phyloP scores from a whole-genome alignment of 2,329 filamentous ascomycete genomes.

The Mycosphaerella sp. region DNA sequence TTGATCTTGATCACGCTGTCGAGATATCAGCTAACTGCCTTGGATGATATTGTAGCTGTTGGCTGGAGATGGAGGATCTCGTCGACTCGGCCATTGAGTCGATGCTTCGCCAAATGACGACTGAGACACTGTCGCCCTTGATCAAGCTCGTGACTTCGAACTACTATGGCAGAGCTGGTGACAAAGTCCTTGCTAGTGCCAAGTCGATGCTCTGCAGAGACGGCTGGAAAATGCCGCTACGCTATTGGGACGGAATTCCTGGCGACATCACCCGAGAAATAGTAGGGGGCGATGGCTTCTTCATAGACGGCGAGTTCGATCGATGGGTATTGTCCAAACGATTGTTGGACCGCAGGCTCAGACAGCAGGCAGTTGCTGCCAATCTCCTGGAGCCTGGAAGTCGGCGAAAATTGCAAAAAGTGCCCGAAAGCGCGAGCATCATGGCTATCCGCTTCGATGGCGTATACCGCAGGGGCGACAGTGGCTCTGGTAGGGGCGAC shows the following conservation, averaged over 20 bases:
- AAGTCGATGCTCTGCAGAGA: conserved; percentile 54
- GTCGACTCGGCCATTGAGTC: conserved; percentile 49
- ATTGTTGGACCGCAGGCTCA: conserved; percentile 48
- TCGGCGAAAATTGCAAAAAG: conserved; percentile 39
- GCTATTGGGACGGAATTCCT: conserved; percentile 52
- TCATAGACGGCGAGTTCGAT: conserved; percentile 52
- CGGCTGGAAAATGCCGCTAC: conserved; percentile 50
- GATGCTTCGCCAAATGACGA: conserved; percentile 50
- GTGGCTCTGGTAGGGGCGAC: conserved; percentile 36
- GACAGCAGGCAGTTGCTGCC: conserved; percentile 42
- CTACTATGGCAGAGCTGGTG: conserved; percentile 51
- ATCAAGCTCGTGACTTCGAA: conserved; percentile 50
- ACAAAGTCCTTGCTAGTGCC: conserved; percentile 50
- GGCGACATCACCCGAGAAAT: conserved; percentile 54
- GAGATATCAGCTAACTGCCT: not conserved
- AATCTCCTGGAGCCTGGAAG: conserved; percentile 43
- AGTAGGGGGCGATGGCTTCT: conserved; percentile 54
- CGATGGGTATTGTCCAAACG: conserved; percentile 51
- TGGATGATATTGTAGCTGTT: conserved; percentile 35
- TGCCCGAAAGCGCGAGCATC: conserved; percentile 43
- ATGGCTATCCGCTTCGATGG: conserved; percentile 50
- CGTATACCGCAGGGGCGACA: conserved; percentile 44
- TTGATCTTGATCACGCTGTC: not conserved
- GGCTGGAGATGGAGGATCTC: conserved; percentile 53
- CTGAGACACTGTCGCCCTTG: conserved; percentile 43